Percentiles rank a stretch among this genome's conserved stretches.
phyloP scores from a whole-genome alignment of 1,284 basidiomycete genomes.

The Rhodotorula sp. region DNA sequence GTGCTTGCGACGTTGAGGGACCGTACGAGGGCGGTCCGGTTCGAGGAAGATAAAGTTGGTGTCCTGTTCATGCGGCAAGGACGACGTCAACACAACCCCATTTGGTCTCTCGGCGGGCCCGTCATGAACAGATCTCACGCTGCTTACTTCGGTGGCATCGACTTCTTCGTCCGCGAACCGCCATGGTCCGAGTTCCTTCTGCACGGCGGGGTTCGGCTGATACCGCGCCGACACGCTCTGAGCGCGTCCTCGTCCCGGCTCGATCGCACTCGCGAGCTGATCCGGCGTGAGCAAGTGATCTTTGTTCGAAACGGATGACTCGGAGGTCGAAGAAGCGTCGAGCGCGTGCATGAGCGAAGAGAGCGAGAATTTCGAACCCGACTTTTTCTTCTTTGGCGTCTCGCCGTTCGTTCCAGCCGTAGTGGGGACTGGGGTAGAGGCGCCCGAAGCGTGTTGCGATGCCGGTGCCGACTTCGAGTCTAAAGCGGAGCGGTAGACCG shows the following conservation, averaged over 20 bases:
- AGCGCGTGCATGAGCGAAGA: slow-evolving; percentile 23
- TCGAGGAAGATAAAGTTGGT: slow-evolving; percentile 52
- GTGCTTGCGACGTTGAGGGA: slow-evolving; percentile 49
- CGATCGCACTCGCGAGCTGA: slow-evolving; percentile 25
- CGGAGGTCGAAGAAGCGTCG: slow-evolving; percentile 8
- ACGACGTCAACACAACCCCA: background rate
- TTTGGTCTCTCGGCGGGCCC: too few relatives aligned
- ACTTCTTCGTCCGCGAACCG: slow-evolving; percentile 48
- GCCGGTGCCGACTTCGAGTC: background rate
- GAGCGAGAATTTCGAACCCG: slow-evolving; percentile 18
- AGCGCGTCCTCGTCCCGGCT: background rate
- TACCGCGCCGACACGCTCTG: slow-evolving; percentile 9
- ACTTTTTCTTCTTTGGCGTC: slow-evolving; percentile 24
- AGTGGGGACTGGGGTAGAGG: background rate
- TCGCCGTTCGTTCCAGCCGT: background rate
- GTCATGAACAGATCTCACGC: background rate
- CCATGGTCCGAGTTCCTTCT: slow-evolving; percentile 47
- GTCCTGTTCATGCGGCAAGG: slow-evolving; percentile 39
- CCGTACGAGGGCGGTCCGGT: slow-evolving; percentile 43
- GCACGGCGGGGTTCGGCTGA: background rate
- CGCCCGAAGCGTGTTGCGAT: background rate
- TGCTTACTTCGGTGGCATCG: slow-evolving; percentile 49
- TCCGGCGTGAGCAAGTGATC: slow-evolving; percentile 46
- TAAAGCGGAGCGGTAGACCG: background rate
- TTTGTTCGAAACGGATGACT: background rate